Evolutionary conservation across 768 basidiomycete species (phyloP).

Genomic region (Suillus subalutaceus): DNA sequence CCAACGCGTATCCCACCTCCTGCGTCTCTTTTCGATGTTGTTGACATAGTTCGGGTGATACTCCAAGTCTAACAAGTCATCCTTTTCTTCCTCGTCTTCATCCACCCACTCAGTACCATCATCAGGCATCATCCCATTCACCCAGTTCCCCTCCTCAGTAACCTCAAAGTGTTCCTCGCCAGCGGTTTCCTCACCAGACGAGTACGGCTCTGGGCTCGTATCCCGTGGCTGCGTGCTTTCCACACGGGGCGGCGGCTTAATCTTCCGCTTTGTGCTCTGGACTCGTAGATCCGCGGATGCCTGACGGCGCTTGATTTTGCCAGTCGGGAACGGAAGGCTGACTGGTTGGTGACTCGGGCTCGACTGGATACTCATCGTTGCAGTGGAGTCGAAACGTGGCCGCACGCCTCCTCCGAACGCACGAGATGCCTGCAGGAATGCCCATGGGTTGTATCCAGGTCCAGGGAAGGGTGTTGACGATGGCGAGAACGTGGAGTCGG

Average conservation of each 20-base stretch:
- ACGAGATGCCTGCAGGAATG: constrained; percentile 62
- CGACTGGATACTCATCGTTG: constrained; percentile 56
- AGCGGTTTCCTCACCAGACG: constrained; percentile 78
- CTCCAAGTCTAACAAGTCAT: constrained; percentile 74
- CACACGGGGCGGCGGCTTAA: constrained; percentile 75
- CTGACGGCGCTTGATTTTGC: constrained; percentile 50
- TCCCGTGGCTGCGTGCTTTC: constrained; percentile 84
- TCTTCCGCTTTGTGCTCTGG: constrained; percentile 30
- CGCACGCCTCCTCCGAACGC: constrained; percentile 41
- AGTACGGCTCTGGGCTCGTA: constrained; percentile 76
- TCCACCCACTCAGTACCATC: constrained; percentile 74
- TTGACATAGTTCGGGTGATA: constrained; percentile 74
- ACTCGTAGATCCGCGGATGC: constrained; percentile 38
- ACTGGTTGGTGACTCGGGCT: constrained; percentile 38
- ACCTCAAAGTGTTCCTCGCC: constrained; percentile 56
- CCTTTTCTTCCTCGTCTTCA: constrained; percentile 68
- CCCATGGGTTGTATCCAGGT: constrained; percentile 69
- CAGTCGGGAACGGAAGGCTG: constrained; percentile 51
- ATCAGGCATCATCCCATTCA: constrained; percentile 35
- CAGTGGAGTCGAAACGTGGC: constrained; percentile 39
- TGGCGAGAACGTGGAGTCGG: constrained; percentile 79
- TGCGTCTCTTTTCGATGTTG: constrained; percentile 65
- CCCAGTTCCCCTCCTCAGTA: constrained; percentile 43
- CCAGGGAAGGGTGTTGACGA: constrained; percentile 73
- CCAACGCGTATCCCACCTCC: constrained; percentile 78